Evolutionary conservation across 2,329 filamentous ascomycete genomes (phyloP).

Genomic region (Mycosphaerella arachidis): DNA sequence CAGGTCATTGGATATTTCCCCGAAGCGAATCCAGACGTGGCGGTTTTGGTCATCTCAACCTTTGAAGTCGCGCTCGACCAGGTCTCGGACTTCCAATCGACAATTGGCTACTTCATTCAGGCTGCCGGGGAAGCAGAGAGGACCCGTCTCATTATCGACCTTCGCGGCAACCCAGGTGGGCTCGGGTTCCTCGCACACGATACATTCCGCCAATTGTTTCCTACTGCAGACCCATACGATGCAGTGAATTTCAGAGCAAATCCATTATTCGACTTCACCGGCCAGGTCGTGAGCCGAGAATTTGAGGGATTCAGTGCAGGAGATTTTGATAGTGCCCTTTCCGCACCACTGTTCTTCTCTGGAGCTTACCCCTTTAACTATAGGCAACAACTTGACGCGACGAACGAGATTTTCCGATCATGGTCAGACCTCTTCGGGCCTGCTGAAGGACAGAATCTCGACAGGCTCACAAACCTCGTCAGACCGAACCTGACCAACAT

Average conservation of each 20-base stretch:
- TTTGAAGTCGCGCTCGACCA: slow-evolving; percentile 33
- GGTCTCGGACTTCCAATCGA: slow-evolving; percentile 35
- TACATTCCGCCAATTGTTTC: slow-evolving; percentile 53
- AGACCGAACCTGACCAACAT: slow-evolving; percentile 33
- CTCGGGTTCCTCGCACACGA: slow-evolving; percentile 39
- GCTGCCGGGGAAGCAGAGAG: slow-evolving; percentile 46
- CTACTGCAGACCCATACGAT: slow-evolving; percentile 44
- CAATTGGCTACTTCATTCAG: slow-evolving; percentile 44
- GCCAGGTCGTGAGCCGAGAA: slow-evolving; percentile 26
- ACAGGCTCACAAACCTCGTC: slow-evolving; percentile 34
- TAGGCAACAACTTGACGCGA: slow-evolving; percentile 19
- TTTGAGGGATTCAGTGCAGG: background rate
- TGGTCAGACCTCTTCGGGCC: slow-evolving; percentile 39
- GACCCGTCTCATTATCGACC: slow-evolving; percentile 61
- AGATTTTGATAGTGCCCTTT: background rate
- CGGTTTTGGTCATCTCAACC: slow-evolving; percentile 43
- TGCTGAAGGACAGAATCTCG: slow-evolving; percentile 13
- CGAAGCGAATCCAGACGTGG: slow-evolving; percentile 42
- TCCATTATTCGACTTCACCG: slow-evolving; percentile 36
- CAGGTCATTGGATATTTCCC: slow-evolving; percentile 43
- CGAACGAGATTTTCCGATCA: slow-evolving; percentile 30
- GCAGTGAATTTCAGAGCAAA: slow-evolving; percentile 41
- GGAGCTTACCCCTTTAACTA: slow-evolving; percentile 32
- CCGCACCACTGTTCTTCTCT: background rate
- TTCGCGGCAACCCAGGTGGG: slow-evolving; percentile 59